These are phyloP conservation scores for Macrophomina phaseolina DNA, from an alignment of 2,329 filamentous ascomycete genomes.

Conservation along the genomic window DNA sequence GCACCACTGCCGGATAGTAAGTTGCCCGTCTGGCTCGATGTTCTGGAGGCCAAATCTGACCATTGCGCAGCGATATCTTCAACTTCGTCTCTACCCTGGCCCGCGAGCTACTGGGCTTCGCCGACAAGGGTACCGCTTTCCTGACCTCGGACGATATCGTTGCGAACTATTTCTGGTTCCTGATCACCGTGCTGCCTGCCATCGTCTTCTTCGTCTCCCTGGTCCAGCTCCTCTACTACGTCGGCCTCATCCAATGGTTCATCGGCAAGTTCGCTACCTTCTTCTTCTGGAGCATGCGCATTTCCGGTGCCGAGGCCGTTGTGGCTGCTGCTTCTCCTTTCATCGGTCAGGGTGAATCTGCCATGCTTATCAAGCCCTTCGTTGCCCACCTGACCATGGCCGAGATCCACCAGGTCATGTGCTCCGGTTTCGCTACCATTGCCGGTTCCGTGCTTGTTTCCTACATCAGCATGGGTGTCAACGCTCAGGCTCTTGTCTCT, in stretches of 20 bases:
- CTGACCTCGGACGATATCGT: slow-evolving; percentile 59
- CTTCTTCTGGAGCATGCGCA: slow-evolving; percentile 88
- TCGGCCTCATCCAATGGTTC: slow-evolving; percentile 86
- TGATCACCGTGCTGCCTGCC: slow-evolving; percentile 80
- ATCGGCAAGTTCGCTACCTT: slow-evolving; percentile 85
- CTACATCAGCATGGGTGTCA: slow-evolving; percentile 84
- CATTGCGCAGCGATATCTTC: slow-evolving; percentile 73
- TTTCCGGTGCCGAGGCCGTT: slow-evolving; percentile 91
- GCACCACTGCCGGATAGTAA: slow-evolving; percentile 72
- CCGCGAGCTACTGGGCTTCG: slow-evolving; percentile 75
- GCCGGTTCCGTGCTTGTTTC: slow-evolving; percentile 85
- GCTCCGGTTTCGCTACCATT: slow-evolving; percentile 90
- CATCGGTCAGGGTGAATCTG: slow-evolving; percentile 92
- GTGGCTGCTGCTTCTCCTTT: slow-evolving; percentile 92
- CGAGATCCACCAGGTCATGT: slow-evolving; percentile 92
- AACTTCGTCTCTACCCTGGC: slow-evolving; percentile 81
- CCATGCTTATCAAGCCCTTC: slow-evolving; percentile 89
- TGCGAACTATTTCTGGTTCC: slow-evolving; percentile 65
- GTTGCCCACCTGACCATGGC: slow-evolving; percentile 83
- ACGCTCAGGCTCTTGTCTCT: slow-evolving; percentile 83
- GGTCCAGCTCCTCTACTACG: slow-evolving; percentile 85
- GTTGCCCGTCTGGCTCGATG: background rate
- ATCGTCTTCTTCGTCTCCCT: slow-evolving; percentile 96
- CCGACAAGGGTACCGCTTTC: slow-evolving; percentile 74
- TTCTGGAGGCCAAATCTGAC: background rate